phyloP scores from a whole-genome alignment of 164 flowering plant genomes.

The grape (Vitis vinifera) region ASM3070453v1 NC_081805.1:13785001-13785500 shows the following conservation, averaged over 20 bases:
- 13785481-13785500: too few relatives aligned
- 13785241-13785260: not conserved
- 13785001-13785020: not conserved
- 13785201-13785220: not conserved
- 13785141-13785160: constrained; percentile 8
- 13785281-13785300: too few relatives aligned
- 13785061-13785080: not conserved
- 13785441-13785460: too few relatives aligned
- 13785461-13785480: too few relatives aligned
- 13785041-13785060: constrained; percentile 1
- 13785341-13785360: too few relatives aligned
- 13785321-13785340: too few relatives aligned
- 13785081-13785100: constrained; percentile 2
- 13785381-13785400: too few relatives aligned
- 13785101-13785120: not conserved
- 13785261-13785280: too few relatives aligned
- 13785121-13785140: constrained; percentile 15
- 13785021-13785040: constrained; percentile 3
- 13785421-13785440: too few relatives aligned
- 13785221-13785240: not conserved
- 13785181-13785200: constrained; percentile 5
- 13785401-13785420: too few relatives aligned
- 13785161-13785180: not conserved
- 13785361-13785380: too few relatives aligned
- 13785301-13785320: too few relatives aligned